Conservation (phyloP, 2,329 filamentous ascomycete genomes). For the Colletotrichum sp. region DNA sequence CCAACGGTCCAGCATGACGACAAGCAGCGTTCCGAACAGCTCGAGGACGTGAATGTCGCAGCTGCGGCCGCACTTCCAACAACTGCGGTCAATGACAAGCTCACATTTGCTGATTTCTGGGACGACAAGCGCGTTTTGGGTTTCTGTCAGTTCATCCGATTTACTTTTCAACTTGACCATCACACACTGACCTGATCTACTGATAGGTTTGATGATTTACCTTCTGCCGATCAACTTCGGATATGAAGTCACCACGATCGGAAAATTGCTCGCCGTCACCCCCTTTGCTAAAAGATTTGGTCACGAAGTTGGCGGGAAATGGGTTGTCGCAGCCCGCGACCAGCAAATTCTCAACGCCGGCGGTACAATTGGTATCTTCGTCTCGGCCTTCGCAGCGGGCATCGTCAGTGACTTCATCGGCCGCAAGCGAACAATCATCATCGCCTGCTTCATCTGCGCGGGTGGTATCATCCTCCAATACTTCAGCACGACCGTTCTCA, state of each 20-base stretch:
- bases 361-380: conserved; percentile 31
- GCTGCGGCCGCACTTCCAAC: not conserved
- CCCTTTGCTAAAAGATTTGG: conserved; percentile 30
- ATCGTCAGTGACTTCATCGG: conserved; percentile 29
- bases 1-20: not conserved
- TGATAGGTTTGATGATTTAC: conserved; percentile 9
- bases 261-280: conserved; percentile 31
- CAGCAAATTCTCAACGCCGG: conserved; percentile 34
- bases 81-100: conserved; percentile 1
- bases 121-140: conserved; percentile 9
- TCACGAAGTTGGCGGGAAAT: conserved; percentile 16
- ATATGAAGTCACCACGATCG: conserved; percentile 31
- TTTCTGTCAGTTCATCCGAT: conserved; percentile 9
- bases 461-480: conserved; percentile 29
- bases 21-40: not conserved
- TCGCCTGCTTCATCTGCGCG: conserved; percentile 16
- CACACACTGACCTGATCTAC: not conserved
- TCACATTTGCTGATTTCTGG: not conserved
- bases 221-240: conserved; percentile 23
- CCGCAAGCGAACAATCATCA: conserved; percentile 27
- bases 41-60: not conserved
- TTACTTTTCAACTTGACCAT: not conserved
- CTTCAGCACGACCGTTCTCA: conserved; percentile 21
- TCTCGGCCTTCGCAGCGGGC: conserved; percentile 30
- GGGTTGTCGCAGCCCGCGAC: conserved; percentile 26